Base-by-base conservation (phyloP, 2,329 filamentous ascomycete species). In the Penicillium brasilianum region DNA sequence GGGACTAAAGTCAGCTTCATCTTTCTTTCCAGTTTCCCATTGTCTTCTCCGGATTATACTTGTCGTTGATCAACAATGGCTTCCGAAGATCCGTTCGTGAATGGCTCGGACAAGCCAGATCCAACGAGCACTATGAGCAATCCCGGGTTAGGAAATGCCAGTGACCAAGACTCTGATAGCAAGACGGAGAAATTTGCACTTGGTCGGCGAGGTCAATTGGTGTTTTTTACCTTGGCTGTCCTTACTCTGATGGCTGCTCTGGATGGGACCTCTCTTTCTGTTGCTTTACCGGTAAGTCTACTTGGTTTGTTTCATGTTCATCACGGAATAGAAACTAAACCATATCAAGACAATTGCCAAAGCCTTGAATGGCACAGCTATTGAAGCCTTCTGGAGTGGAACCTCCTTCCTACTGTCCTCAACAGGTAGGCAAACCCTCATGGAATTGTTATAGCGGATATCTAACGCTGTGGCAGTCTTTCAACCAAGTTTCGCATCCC, bases 311-410 rank as follows among this genome's bases (percentile, higher is more conserved):
- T 18, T 0, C 13, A 5, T 37, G 0, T 14, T 1, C n/a, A 22
- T 16, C 4, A 4, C 4, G 4, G 1, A 18, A 5, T 5, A n/a
- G 22, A 32, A 48, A 11, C 62, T 66, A 20, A 70, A 2, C 2
- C 5, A 22, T 0, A 4, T 18, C 2, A 32, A 77, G 74, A 75
- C 69, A 14, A 76, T 79, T 32, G 68, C 75, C 3, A 41, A 69
- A 56, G 68, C 71, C 2, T 61, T 79, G 2, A 60, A 76, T n/a
- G 73, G 74, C 39, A 73, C 69, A 0, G 72, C 75, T 0, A 78
- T 74, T 10, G 71, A 82, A 52, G 77, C 81, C 0, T 84, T 84
- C 66, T 85, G 83, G 83, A 77, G 80, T 37, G 82, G 81, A 0
- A 81, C 82, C 0, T 79, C 80, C 0, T 85, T 83, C 62, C 74